Percentiles rank a stretch among this genome's conserved stretches.
phyloP scores from a whole-genome alignment of 495 filamentous ascomycete species.

The Hyaloscypha bicolor region DNA sequence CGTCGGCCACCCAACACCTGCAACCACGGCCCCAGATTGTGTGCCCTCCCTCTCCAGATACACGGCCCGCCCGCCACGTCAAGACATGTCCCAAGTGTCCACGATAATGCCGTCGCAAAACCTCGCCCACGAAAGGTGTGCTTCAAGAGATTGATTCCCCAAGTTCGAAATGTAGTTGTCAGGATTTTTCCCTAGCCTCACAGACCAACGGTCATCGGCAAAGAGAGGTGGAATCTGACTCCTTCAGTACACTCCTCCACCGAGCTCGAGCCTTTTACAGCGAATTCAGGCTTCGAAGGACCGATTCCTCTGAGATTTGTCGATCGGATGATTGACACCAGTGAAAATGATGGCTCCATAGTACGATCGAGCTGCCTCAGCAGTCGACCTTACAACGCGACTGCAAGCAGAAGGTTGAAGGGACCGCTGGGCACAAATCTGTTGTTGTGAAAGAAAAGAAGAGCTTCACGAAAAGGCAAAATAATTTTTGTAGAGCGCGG shows the following conservation, averaged over 20 bases:
- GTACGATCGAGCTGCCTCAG: conserved; percentile 78
- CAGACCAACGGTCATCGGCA: conserved; percentile 76
- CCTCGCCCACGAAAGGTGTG: background rate
- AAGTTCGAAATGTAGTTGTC: conserved; percentile 62
- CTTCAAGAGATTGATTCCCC: background rate
- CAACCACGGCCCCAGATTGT: background rate
- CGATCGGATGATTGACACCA: conserved; percentile 86
- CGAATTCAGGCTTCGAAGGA: conserved; percentile 67
- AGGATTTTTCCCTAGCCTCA: conserved; percentile 83
- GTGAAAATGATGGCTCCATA: conserved; percentile 71
- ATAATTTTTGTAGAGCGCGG: background rate
- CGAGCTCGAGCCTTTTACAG: conserved; percentile 64
- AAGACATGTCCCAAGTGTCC: conserved; percentile 1
- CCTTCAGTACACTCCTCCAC: conserved; percentile 63
- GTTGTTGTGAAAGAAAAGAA: conserved; percentile 50
- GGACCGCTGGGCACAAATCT: conserved; percentile 88
- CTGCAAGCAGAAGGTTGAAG: conserved; percentile 48
- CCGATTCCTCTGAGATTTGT: conserved; percentile 85
- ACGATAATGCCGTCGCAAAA: background rate
- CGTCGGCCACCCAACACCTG: background rate
- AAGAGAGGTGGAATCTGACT: conserved; percentile 85
- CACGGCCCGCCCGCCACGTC: background rate
- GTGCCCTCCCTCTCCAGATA: background rate
- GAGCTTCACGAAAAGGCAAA: conserved; percentile 10
- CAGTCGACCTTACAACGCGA: conserved; percentile 70